Evolutionary conservation across 2,329 filamentous ascomycete species (phyloP).

Genomic region (Pyrenophora graminea): DNA sequence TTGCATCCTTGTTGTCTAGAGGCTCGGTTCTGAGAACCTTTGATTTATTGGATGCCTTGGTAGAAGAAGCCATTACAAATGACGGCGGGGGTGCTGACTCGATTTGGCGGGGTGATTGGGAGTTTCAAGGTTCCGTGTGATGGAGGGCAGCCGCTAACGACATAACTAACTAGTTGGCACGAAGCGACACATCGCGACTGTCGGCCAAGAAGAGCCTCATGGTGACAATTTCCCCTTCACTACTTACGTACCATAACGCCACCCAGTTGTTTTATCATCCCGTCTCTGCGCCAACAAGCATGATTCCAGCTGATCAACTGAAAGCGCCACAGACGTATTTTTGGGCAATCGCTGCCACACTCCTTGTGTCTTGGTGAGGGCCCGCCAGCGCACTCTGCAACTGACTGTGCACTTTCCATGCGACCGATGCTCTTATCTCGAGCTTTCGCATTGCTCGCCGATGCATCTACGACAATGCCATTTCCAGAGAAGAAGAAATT

Average conservation of each 20-base stretch:
- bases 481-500: neutral
- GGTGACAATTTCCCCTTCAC: neutral
- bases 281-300: too few species aligned
- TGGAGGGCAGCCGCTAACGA: neutral
- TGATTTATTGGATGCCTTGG: constrained; percentile 25
- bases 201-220: constrained; percentile 17
- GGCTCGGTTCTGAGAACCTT: constrained; percentile 44
- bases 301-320: too few species aligned
- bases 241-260: neutral
- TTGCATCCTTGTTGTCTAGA: constrained; percentile 46
- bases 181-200: constrained; percentile 10
- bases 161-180: too few species aligned
- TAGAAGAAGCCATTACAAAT: constrained; percentile 19
- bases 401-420: too few species aligned
- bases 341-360: too few species aligned
- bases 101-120: neutral
- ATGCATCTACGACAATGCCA: too few species aligned
- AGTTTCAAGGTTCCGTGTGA: neutral
- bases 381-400: too few species aligned
- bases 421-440: neutral
- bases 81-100: neutral
- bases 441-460: too few species aligned
- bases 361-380: too few species aligned
- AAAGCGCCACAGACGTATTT: too few species aligned
- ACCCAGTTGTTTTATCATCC: neutral